A percentile compares a stretch with the other conserved stretches of the same genome.
phyloP scores from a whole-genome alignment of 306 rosid species.

The Prosopis cineraria region DNA sequence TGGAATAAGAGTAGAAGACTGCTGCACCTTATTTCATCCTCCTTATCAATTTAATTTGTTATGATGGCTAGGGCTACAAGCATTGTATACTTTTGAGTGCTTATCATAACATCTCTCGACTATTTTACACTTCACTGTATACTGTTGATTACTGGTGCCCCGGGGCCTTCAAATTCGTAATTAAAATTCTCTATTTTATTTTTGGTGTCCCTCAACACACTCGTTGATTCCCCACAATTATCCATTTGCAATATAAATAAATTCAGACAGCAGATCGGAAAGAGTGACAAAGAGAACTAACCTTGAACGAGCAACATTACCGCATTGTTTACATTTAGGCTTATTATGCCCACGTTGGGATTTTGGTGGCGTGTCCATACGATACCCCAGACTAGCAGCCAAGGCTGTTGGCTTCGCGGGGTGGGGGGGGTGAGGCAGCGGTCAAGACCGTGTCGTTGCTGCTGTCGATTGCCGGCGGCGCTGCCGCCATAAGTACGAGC shows the following conservation, averaged over 20 bases:
- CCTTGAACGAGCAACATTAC: slow-evolving; percentile 91
- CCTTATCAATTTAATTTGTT: no score
- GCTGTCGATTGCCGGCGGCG: neutral
- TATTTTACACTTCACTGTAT: neutral
- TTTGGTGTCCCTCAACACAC: neutral
- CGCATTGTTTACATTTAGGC: slow-evolving; percentile 65
- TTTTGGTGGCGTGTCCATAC: slow-evolving; percentile 35
- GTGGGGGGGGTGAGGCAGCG: neutral
- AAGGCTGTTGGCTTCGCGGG: slow-evolving; percentile 34
- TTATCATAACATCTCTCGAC: neutral
- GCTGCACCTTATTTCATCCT: neutral
- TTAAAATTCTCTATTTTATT: neutral
- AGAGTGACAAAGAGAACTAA: neutral
- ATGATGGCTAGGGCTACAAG: neutral
- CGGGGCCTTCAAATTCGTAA: neutral
- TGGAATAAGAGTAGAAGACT: neutral
- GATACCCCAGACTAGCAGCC: slow-evolving; percentile 2
- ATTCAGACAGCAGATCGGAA: neutral
- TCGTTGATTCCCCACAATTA: neutral
- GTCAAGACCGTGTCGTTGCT: neutral
- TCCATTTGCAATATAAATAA: neutral
- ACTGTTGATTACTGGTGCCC: neutral
- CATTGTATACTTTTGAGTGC: neutral
- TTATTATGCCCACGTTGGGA: slow-evolving; percentile 55
- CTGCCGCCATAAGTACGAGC: slow-evolving; percentile 10